Percentiles rank a stretch among this genome's conserved stretches.
Evolutionary conservation across 257 asterid species (phyloP).

Genomic region (Perilla frutescens): DNA sequence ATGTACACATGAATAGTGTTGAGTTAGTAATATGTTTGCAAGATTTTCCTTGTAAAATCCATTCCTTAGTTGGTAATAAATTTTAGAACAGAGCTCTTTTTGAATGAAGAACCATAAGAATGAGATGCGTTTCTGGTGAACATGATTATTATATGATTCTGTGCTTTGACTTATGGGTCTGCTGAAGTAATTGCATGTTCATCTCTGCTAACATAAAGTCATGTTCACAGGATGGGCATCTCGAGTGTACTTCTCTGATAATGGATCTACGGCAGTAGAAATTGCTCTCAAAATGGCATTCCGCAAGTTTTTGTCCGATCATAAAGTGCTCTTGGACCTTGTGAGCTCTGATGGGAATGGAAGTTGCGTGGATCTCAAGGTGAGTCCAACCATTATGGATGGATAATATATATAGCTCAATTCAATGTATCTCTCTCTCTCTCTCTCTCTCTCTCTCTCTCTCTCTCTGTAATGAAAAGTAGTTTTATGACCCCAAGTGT

Average conservation of each 20-base stretch:
- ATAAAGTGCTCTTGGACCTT: constrained; percentile 47
- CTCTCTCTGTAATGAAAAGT: not conserved
- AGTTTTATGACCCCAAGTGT: constrained; percentile 2
- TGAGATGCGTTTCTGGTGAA: constrained; percentile 1
- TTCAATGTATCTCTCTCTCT: constrained; percentile 1
- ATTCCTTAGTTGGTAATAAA: constrained; percentile 12
- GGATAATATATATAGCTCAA: constrained; percentile 19
- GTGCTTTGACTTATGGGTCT: constrained; percentile 21
- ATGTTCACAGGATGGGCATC: constrained; percentile 89
- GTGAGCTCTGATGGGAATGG: constrained; percentile 41
- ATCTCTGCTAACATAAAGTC: constrained; percentile 28
- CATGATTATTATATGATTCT: not conserved
- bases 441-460: not conserved
- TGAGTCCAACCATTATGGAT: constrained; percentile 30
- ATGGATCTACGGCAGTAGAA: constrained; percentile 98
- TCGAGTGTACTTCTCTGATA: constrained; percentile 88
- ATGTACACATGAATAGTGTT: not conserved
- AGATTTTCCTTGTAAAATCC: constrained; percentile 18
- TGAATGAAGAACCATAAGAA: constrained; percentile 18
- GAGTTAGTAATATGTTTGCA: constrained; percentile 1
- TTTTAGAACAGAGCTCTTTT: constrained; percentile 11
- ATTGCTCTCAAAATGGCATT: constrained; percentile 98
- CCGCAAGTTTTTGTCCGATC: constrained; percentile 85
- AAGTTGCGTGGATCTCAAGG: constrained; percentile 75
- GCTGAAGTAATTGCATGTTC: constrained; percentile 24